Evolutionary conservation across 2,329 filamentous ascomycete genomes (phyloP).

Genomic region (Emericellopsis atlantica): DNA sequence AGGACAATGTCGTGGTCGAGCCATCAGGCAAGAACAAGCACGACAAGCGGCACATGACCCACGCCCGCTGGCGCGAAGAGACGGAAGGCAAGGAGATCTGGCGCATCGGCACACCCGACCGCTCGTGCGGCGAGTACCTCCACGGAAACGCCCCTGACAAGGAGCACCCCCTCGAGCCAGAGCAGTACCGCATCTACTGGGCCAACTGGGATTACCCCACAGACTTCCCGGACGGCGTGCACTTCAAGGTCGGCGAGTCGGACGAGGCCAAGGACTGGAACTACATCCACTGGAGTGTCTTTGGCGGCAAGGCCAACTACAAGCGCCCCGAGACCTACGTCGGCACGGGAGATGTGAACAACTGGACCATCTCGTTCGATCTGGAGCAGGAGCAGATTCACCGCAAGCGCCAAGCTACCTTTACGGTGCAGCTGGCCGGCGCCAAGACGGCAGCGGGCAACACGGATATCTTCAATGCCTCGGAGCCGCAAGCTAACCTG

Average conservation of each 20-base stretch:
- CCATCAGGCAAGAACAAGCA: conserved; percentile 10
- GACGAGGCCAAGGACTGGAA: conserved; percentile 39
- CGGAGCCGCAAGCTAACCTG: conserved; percentile 38
- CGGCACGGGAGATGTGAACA: conserved; percentile 34
- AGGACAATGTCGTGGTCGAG: conserved; percentile 32
- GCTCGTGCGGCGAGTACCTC: conserved; percentile 45
- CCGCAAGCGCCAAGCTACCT: conserved; percentile 32
- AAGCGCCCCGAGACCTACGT: conserved; percentile 27
- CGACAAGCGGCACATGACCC: conserved; percentile 17
- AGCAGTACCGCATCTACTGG: conserved; percentile 51
- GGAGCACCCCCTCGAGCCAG: conserved; percentile 34
- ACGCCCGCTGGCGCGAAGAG: conserved; percentile 38
- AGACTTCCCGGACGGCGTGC: conserved; percentile 47
- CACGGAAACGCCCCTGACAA: conserved; percentile 40
- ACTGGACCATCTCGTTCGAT: conserved; percentile 46
- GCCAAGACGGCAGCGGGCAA: conserved; percentile 51
- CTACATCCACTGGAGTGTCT: conserved; percentile 55
- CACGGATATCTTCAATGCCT: conserved; percentile 41
- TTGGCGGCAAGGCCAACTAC: conserved; percentile 40
- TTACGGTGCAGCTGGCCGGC: conserved; percentile 50
- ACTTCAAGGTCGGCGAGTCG: conserved; percentile 42
- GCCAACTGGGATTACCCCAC: conserved; percentile 43
- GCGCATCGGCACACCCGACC: conserved; percentile 50
- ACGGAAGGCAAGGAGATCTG: conserved; percentile 45
- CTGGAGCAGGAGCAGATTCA: conserved; percentile 25